Percentiles rank a stretch among this genome's conserved stretches.
Conservation (phyloP, 352 stramenopile species). For the Phytophthora quininea region DNA sequence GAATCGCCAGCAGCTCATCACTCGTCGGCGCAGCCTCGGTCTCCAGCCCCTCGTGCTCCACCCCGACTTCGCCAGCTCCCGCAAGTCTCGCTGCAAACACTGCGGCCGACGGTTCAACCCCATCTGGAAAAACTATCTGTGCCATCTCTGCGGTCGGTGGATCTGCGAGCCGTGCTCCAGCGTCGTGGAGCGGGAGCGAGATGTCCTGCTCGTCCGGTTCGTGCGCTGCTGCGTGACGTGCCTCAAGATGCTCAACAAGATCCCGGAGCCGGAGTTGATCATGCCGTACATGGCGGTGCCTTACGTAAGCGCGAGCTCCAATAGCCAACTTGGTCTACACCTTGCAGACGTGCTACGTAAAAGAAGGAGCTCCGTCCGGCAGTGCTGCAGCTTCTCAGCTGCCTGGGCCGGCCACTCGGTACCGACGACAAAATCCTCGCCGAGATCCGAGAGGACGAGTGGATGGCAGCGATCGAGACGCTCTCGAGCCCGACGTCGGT, state of each 20-base stretch:
- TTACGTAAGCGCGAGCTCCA: conserved; percentile 37
- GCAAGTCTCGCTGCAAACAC: conserved; percentile 44
- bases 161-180: conserved; percentile 57
- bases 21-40: conserved; percentile 52
- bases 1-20: conserved; percentile 53
- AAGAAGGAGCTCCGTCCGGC: conserved; percentile 33
- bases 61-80: conserved; percentile 16
- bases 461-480: conserved; percentile 33
- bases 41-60: conserved; percentile 51
- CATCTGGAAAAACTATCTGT: conserved; percentile 54
- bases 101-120: conserved; percentile 54
- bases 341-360: conserved; percentile 48
- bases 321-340: conserved; percentile 49
- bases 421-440: conserved; percentile 34
- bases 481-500: conserved; percentile 15
- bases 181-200: conserved; percentile 59
- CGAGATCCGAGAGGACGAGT: conserved; percentile 44
- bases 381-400: conserved; percentile 42
- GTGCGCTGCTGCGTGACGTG: conserved; percentile 55
- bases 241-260: conserved; percentile 58
- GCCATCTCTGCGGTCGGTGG: conserved; percentile 59
- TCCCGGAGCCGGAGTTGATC: conserved; percentile 46
- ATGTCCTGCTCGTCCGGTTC: conserved; percentile 53
- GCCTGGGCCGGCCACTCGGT: conserved; percentile 33
- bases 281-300: conserved; percentile 30